Evolutionary conservation across 2,329 filamentous ascomycete species (phyloP).

Genomic region (Sarocladiaceae sp.): DNA sequence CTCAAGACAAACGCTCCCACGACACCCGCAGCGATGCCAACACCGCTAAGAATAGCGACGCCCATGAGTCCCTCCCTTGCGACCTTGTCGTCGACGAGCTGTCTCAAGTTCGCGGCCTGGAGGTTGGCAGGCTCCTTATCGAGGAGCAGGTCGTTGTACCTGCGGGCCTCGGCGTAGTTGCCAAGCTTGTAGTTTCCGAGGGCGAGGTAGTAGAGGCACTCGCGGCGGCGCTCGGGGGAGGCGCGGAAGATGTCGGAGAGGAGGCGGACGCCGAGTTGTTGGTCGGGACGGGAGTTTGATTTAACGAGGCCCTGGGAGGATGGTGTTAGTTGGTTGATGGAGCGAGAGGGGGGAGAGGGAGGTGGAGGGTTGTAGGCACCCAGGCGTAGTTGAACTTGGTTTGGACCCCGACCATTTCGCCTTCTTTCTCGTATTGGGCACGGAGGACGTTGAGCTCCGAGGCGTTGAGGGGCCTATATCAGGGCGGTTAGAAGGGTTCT

Average conservation of each 20-base stretch:
- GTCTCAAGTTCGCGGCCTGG: slow-evolving; percentile 79
- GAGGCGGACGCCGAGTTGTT: slow-evolving; percentile 89
- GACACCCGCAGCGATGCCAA: slow-evolving; percentile 89
- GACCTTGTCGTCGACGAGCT: slow-evolving; percentile 92
- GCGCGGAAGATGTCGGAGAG: slow-evolving; percentile 95
- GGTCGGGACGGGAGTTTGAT: slow-evolving; percentile 74
- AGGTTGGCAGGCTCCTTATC: slow-evolving; percentile 88
- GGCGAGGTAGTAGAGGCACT: slow-evolving; percentile 97
- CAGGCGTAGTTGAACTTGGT: slow-evolving; percentile 99
- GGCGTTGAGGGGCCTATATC: slow-evolving; percentile 63
- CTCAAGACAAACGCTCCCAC: slow-evolving; percentile 82
- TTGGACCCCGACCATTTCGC: slow-evolving; percentile 91
- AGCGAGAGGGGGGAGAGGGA: background rate
- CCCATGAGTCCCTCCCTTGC: slow-evolving; percentile 90
- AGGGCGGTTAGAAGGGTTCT: background rate
- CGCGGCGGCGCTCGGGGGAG: slow-evolving; percentile 84
- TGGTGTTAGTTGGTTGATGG: background rate
- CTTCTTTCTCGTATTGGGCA: slow-evolving; percentile 94
- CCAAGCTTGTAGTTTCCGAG: slow-evolving; percentile 97
- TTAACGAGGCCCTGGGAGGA: slow-evolving; percentile 84
- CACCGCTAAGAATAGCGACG: slow-evolving; percentile 87
- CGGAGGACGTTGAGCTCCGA: slow-evolving; percentile 90
- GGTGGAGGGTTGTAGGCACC: slow-evolving; percentile 52
- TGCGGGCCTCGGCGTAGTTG: slow-evolving; percentile 89
- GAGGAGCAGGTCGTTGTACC: slow-evolving; percentile 88